Conservation (phyloP, 805 yeast species). For the Metschnikowia cerradonensis region DNA sequence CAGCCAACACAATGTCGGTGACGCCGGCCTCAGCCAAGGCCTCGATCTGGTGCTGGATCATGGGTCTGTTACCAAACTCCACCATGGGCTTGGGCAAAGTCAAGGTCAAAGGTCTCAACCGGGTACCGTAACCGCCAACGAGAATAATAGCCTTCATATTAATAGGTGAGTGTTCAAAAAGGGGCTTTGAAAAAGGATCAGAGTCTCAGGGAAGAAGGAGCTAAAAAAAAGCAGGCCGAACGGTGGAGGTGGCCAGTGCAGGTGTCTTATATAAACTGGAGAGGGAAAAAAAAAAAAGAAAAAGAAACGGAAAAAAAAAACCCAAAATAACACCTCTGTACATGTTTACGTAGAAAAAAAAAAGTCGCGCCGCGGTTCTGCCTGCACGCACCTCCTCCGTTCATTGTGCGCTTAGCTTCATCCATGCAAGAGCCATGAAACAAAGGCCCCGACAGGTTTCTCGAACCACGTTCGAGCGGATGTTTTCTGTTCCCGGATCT, state of each 20-base stretch:
- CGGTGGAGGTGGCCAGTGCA: background rate
- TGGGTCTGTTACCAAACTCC: constrained; percentile 98
- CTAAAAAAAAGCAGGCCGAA: background rate
- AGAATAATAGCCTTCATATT: constrained; percentile 93
- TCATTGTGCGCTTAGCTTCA: background rate
- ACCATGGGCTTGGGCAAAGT: constrained; percentile 96
- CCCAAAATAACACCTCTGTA: constrained; percentile 9
- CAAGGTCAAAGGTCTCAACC: constrained; percentile 96
- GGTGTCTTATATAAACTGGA: constrained; percentile 7
- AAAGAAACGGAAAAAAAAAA: constrained; percentile 2
- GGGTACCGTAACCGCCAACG: constrained; percentile 99
- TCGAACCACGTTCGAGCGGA: background rate
- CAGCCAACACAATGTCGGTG: constrained; percentile 97
- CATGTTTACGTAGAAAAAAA: constrained; percentile 10
- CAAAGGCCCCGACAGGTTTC: background rate
- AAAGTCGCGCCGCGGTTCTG: constrained; percentile 7
- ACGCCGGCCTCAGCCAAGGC: constrained; percentile 98
- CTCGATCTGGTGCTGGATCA: constrained; percentile 98
- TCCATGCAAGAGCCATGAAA: background rate
- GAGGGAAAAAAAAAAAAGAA: constrained; percentile 5
- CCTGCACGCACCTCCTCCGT: background rate
- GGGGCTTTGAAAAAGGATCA: constrained; percentile 1
- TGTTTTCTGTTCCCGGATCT: too few species aligned
- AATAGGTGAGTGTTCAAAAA: background rate
- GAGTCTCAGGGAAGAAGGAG: constrained; percentile 9